Evolutionary conservation across 371 early-diverging fungal genomes (phyloP).

Genomic region (Neoconidiobolus thromboides): DNA sequence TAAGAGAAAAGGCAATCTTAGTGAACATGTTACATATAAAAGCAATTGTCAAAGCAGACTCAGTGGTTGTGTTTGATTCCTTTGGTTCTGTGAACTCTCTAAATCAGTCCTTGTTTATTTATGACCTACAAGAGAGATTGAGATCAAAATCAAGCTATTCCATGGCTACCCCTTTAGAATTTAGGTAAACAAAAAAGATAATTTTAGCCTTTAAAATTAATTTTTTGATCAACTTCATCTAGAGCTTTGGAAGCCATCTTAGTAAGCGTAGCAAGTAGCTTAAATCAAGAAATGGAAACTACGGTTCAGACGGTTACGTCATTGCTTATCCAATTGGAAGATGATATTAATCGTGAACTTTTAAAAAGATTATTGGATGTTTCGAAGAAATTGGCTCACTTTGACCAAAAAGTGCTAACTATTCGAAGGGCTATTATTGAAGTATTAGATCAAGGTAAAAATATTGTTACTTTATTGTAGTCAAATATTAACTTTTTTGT

Average conservation of each 20-base stretch:
- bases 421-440: slow-evolving; percentile 61
- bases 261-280: slow-evolving; percentile 38
- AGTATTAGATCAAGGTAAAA: slow-evolving; percentile 51
- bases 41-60: slow-evolving; percentile 63
- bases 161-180: slow-evolving; percentile 39
- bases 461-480: not conserved
- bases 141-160: slow-evolving; percentile 20
- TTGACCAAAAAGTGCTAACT: slow-evolving; percentile 47
- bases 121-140: slow-evolving; percentile 59
- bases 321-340: slow-evolving; percentile 46
- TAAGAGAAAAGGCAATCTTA: slow-evolving; percentile 61
- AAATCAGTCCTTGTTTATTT: slow-evolving; percentile 52
- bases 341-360: slow-evolving; percentile 45
- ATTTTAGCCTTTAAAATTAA: no score
- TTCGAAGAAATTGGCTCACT: slow-evolving; percentile 51
- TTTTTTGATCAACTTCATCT: not conserved
- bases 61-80: slow-evolving; percentile 56
- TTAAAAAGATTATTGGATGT: slow-evolving; percentile 54
- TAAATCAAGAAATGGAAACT: slow-evolving; percentile 56
- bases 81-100: slow-evolving; percentile 40
- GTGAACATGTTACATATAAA: slow-evolving; percentile 60
- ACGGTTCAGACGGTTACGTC: slow-evolving; percentile 37
- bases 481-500: not conserved
- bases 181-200: slow-evolving; percentile 22
- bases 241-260: slow-evolving; percentile 70